A percentile compares a stretch with the other conserved stretches of the same genome.
Evolutionary conservation across 1,139 yeast genomes (phyloP).

Genomic region (Geotrichum cucujoidarum): DNA sequence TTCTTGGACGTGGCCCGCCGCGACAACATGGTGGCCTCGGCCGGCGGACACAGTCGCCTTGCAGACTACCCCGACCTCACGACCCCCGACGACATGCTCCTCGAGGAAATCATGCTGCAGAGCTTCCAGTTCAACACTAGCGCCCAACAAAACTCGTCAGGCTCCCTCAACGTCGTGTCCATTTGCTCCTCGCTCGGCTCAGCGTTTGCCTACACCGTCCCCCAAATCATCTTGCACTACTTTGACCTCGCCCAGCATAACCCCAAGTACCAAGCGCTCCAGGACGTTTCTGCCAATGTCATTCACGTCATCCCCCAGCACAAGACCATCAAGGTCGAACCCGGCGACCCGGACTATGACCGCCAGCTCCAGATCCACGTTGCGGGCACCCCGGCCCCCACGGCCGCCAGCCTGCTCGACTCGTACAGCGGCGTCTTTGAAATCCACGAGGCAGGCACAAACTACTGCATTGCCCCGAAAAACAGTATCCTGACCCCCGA

Average conservation of each 20-base stretch:
- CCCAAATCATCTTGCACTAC: constrained; percentile 11
- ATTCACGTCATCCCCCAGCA: constrained; percentile 15
- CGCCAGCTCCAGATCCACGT: background rate
- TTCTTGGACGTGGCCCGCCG: no score
- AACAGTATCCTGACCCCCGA: background rate
- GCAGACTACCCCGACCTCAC: no score
- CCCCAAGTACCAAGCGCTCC: background rate
- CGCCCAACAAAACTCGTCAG: background rate
- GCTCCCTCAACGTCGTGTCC: constrained; percentile 8
- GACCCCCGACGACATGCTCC: no score
- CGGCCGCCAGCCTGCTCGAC: no score
- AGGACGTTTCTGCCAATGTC: constrained; percentile 11
- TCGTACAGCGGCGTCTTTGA: constrained; percentile 7
- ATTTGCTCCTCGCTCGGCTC: constrained; percentile 16
- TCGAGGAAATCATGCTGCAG: constrained; percentile 10
- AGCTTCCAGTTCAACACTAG: background rate
- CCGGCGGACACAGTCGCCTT: no score
- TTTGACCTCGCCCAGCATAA: constrained; percentile 1
- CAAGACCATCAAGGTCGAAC: constrained; percentile 14
- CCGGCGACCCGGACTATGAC: background rate
- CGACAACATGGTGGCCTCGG: no score
- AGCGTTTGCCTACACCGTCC: constrained; percentile 8
- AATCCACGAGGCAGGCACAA: constrained; percentile 3
- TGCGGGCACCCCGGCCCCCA: no score
- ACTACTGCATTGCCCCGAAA: constrained; percentile 5